A percentile compares a stretch with the other conserved stretches of the same genome.
Evolutionary conservation across 306 rosid species (phyloP).

Genomic region (Parietaria judaica): DNA sequence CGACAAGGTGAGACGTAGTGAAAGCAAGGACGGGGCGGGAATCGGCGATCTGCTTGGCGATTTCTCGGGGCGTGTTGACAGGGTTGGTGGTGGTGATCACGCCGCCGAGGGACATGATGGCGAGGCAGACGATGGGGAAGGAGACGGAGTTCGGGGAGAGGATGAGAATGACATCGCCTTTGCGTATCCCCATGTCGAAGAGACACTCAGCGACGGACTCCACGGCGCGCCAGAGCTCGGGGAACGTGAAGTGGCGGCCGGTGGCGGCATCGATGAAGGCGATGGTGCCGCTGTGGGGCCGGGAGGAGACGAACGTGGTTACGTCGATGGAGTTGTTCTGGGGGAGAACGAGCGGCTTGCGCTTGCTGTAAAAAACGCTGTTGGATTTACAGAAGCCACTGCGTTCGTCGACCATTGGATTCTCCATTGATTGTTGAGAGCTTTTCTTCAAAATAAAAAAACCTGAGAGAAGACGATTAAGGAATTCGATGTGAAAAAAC

Average conservation of each 20-base stretch:
- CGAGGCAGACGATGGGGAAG: constrained; percentile 75
- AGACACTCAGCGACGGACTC: constrained; percentile 47
- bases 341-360: constrained; percentile 47
- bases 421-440: constrained; percentile 5
- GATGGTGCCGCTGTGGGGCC: constrained; percentile 49
- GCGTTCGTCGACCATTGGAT: constrained; percentile 24
- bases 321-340: constrained; percentile 45
- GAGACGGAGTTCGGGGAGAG: constrained; percentile 76
- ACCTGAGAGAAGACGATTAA: background rate
- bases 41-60: constrained; percentile 68
- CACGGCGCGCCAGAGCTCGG: constrained; percentile 59
- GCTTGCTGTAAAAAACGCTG: constrained; percentile 63
- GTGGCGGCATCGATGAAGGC: constrained; percentile 85
- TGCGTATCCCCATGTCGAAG: constrained; percentile 50
- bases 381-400: constrained; percentile 66
- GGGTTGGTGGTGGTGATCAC: constrained; percentile 87
- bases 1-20: constrained; percentile 41
- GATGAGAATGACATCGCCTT: constrained; percentile 71
- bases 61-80: constrained; percentile 67
- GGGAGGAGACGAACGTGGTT: constrained; percentile 75
- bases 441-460: background rate
- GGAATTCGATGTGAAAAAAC: background rate
- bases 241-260: constrained; percentile 50
- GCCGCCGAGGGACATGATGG: constrained; percentile 87
- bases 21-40: constrained; percentile 68